Base-by-base conservation (phyloP, 495 filamentous ascomycete species). In the Usnea hakonensis region DNA sequence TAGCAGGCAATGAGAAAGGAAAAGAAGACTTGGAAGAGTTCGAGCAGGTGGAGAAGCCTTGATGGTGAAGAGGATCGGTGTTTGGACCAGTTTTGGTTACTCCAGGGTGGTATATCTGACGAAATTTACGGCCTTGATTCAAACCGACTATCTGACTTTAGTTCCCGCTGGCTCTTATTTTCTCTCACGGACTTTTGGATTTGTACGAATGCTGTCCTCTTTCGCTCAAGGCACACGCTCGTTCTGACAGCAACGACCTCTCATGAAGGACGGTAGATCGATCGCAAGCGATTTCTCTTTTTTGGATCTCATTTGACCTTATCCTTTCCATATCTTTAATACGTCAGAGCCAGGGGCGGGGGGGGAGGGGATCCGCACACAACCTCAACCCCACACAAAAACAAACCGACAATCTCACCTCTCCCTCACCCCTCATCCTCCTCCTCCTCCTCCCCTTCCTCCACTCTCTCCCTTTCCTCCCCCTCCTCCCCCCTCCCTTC, bases 11-110 rank as follows among this genome's bases (percentile, higher is more conserved):
- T 26, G n/a, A 50, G 46, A 50, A 50, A 7, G 46, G 19, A 14
- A n/a, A 55, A 32, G 61, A 41, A 50, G 65, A 55, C 21, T 23
- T 64, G 61, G 62, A 60, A 30, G 65, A 57, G 26, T 67, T 67
- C 46, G 41, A 64, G 57, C 61, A 67, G 33, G 62, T 67, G 48
- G 48, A 52, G 48, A 52, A 32, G 28, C 28, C 28, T 52, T 52
- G 48, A 52, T 52, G 5, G 4, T 11, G 5, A 16, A 26, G 21
- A 14, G 48, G 2, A 33, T 2, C 23, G 46, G 26, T 11, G 13
- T 5, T 13, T 14, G 28, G 48, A 16, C 26, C 3, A 52, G 26
- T 32, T 52, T 48, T 32, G 16, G 6, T 52, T 52, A 6, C 5
- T 21, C 21, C 30, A 21, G 16, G 17, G 48, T 52, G 7, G 14